phyloP scores from a whole-genome alignment of 176 grass and related monocot species.

The Oryza longistaminata region DNA sequence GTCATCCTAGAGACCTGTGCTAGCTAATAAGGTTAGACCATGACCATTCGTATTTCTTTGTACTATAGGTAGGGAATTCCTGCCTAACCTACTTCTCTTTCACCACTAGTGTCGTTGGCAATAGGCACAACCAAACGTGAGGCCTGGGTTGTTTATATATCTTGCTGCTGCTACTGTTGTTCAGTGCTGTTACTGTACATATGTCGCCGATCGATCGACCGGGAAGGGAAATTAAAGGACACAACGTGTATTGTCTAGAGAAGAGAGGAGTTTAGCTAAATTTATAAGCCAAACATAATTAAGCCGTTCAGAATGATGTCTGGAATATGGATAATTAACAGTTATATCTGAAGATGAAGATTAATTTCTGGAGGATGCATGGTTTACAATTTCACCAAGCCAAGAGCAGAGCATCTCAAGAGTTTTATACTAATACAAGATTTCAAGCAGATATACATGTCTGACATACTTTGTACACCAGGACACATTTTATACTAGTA shows the following conservation, averaged over 20 bases:
- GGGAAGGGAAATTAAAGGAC: background rate
- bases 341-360: background rate
- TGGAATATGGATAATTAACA: background rate
- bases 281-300: background rate
- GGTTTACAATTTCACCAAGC: background rate
- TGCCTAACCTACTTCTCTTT: background rate
- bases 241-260: background rate
- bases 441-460: slow-evolving; percentile 18
- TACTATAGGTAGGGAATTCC: background rate
- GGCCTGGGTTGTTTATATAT: background rate
- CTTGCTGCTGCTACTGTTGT: background rate
- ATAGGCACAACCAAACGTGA: background rate
- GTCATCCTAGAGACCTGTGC: too few species aligned
- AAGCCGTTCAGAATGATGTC: background rate
- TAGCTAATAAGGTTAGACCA: background rate
- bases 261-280: background rate
- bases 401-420: background rate
- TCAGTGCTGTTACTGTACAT: background rate
- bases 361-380: background rate
- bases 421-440: background rate
- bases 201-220: too few species aligned
- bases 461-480: slow-evolving; percentile 53
- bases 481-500: background rate
- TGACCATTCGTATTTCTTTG: background rate
- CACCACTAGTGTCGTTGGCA: background rate